Conservation (phyloP, 2,329 filamentous ascomycete species). For the Incumbomyces delicatus region DNA sequence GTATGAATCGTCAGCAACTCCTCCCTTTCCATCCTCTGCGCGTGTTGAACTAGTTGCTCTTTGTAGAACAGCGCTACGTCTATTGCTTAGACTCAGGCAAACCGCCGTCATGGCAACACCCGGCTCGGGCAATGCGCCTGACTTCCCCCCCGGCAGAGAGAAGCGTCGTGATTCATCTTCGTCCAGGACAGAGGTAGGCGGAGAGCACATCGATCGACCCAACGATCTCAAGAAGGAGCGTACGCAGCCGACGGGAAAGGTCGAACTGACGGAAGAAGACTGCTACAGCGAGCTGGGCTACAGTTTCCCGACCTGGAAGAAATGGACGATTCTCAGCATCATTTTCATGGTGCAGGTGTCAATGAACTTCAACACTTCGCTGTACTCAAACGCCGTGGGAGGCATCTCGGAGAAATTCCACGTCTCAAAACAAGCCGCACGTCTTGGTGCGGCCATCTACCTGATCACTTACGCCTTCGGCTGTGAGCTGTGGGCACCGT, state of each 20-base stretch:
- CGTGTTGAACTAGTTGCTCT: too few relatives aligned
- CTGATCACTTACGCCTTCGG: conserved; percentile 73
- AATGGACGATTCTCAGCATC: conserved; percentile 63
- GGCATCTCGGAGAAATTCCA: conserved; percentile 59
- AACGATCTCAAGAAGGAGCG: neutral
- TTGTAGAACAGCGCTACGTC: too few relatives aligned
- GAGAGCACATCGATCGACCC: neutral
- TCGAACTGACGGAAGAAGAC: conserved; percentile 45
- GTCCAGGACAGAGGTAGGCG: neutral
- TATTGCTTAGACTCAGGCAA: too few relatives aligned
- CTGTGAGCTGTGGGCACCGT: conserved; percentile 80
- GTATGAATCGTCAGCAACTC: too few relatives aligned
- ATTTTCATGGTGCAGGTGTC: conserved; percentile 66
- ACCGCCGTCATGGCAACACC: too few relatives aligned
- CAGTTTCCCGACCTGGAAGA: conserved; percentile 50
- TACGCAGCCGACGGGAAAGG: conserved; percentile 11
- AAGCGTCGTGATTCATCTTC: conserved; percentile 1
- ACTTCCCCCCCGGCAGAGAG: neutral
- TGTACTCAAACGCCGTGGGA: conserved; percentile 59
- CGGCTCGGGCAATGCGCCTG: too few relatives aligned
- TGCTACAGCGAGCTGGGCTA: conserved; percentile 59
- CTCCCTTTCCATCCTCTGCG: too few relatives aligned
- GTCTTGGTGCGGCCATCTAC: conserved; percentile 68
- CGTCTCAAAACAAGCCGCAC: conserved; percentile 58
- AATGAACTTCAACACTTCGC: conserved; percentile 70